Base-by-base conservation (phyloP, 2,329 filamentous ascomycete genomes). In the Xylaria sp. region DNA sequence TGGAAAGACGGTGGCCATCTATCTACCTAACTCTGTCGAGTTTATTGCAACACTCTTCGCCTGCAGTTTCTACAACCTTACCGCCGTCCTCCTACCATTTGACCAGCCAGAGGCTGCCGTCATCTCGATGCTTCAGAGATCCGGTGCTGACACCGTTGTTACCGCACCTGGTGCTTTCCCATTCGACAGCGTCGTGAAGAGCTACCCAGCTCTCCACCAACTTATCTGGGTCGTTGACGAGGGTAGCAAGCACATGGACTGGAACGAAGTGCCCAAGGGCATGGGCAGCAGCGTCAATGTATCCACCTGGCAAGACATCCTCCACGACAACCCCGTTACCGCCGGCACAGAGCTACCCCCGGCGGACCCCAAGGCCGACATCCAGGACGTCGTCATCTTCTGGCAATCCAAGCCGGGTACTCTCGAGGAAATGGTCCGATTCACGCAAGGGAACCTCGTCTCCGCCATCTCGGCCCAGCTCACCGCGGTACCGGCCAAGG, bases 191-290 rank as follows among this genome's bases (percentile, higher is more conserved):
- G 82, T 96, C 11, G 81, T 86, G 48, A 84, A 87, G 65, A 81
- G 78, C 48, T 91, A 90, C 65, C 81, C 87, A 4, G 80, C 82
- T 37, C 80, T 99, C 42, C 87, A 86, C 57, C 85, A 92, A 63
- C 80, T 96, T 26, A 83, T 97, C 63, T 97, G 92, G 91, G 92
- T 97, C 11, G 91, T 95, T 4, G 93, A 97, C 65, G 84, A 91
- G 67, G 91, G 91, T 39, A 97, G 87, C 76, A 85, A 86, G 63
- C 93, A 97, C 69, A 89, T 99, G 81, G 92, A 96, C 73, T 99
- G 93, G 92, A 92, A 91, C 64, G 90, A 93, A 69, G 84, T 92
- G 2, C 92, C 92, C 9, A 83, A 88, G 66, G 88, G 89, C 47
- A 87, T 88, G 52, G 88, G 88, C 16, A 84, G 88, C 52, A 86